Conservation (phyloP, 176 grass and related monocot species). For the Typha latifolia region DNA sequence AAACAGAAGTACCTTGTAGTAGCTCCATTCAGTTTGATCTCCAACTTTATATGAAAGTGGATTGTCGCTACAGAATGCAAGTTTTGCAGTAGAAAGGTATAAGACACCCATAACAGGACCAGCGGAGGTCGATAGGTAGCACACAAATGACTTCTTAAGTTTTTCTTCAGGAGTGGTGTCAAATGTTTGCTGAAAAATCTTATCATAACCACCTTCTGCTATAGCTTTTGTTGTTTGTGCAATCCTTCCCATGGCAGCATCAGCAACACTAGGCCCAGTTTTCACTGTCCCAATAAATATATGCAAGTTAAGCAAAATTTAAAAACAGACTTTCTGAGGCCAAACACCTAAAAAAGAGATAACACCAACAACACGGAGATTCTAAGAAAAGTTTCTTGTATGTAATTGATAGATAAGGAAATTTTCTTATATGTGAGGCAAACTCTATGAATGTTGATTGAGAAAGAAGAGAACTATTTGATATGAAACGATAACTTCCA, state of each 20-base stretch:
- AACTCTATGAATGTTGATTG: not conserved
- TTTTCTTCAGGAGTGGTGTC: constrained; percentile 66
- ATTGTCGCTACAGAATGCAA: constrained; percentile 93
- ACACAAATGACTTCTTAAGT: constrained; percentile 72
- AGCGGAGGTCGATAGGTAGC: constrained; percentile 89
- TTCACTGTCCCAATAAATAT: constrained; percentile 58
- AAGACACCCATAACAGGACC: constrained; percentile 96
- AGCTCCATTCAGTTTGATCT: constrained; percentile 88
- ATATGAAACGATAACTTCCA: not conserved
- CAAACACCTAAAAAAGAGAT: not conserved
- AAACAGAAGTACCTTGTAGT: constrained; percentile 72
- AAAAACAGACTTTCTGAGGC: too few species aligned
- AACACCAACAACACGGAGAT: not conserved
- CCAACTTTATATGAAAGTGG: constrained; percentile 82
- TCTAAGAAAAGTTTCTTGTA: not conserved
- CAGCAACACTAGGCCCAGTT: constrained; percentile 90
- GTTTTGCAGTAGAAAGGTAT: constrained; percentile 74
- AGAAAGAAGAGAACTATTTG: not conserved
- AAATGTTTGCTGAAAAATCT: constrained; percentile 93
- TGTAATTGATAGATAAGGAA: not conserved
- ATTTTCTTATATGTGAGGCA: too few species aligned
- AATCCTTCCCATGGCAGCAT: constrained; percentile 90
- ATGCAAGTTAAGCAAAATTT: not conserved
- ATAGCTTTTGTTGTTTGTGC: constrained; percentile 93
- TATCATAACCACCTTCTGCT: constrained; percentile 95